Percentiles rank a stretch among this genome's conserved stretches.
phyloP scores from a whole-genome alignment of 2,329 filamentous ascomycete genomes.

The Penicillium sp. region DNA sequence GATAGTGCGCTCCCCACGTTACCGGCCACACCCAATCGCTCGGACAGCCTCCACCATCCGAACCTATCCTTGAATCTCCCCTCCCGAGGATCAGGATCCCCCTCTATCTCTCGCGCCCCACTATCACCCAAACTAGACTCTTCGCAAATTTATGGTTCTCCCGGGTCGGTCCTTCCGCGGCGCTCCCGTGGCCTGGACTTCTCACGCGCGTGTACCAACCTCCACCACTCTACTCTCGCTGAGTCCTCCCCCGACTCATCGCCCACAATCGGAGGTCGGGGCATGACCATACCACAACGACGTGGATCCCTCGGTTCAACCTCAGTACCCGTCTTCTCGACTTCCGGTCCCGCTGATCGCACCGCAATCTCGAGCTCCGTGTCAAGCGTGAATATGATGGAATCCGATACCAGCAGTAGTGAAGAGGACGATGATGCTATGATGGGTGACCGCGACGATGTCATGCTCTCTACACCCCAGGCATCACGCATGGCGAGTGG shows the following conservation, averaged over 20 bases:
- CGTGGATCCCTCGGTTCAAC: constrained; percentile 61
- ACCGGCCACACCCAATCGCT: constrained; percentile 72
- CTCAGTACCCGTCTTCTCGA: constrained; percentile 65
- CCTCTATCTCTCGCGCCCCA: constrained; percentile 61
- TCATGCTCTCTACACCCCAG: constrained; percentile 75
- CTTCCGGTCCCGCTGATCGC: constrained; percentile 67
- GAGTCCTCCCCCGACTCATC: constrained; percentile 90
- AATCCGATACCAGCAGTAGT: constrained; percentile 72
- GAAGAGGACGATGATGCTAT: constrained; percentile 62
- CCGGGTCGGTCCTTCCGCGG: constrained; percentile 82
- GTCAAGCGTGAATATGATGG: constrained; percentile 75
- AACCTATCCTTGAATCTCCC: constrained; percentile 72
- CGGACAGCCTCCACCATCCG: constrained; percentile 58
- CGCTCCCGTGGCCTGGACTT: constrained; percentile 91
- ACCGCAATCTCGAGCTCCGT: constrained; percentile 75
- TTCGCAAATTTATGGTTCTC: constrained; percentile 80
- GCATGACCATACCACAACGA: constrained; percentile 59
- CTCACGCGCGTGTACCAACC: constrained; percentile 84
- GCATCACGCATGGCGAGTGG: constrained; percentile 58
- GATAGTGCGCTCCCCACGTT: constrained; percentile 57
- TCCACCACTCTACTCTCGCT: constrained; percentile 92
- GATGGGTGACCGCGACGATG: constrained; percentile 71
- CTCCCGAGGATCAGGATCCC: constrained; percentile 48
- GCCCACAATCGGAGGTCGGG: constrained; percentile 73
- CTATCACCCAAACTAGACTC: constrained; percentile 84